These are phyloP conservation scores for Chaetomium tenue DNA, from an alignment of 495 filamentous ascomycete genomes.

Conservation along the genomic window DNA sequence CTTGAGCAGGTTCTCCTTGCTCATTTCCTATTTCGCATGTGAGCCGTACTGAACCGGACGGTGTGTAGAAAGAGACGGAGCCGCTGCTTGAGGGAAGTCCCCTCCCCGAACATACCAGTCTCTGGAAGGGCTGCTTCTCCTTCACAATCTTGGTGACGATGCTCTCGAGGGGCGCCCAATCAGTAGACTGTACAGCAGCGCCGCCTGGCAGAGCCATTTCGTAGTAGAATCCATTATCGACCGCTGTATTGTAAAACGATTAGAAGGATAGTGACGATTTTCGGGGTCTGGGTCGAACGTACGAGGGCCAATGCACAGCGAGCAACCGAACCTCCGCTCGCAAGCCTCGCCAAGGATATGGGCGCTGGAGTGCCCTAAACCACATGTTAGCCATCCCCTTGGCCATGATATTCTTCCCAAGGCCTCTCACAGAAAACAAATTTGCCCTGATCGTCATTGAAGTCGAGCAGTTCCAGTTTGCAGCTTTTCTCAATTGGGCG, in stretches of 20 bases:
- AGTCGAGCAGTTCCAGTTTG: conserved; percentile 75
- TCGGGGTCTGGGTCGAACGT: conserved; percentile 30
- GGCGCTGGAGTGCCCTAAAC: conserved; percentile 83
- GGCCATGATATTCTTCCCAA: neutral
- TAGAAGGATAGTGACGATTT: neutral
- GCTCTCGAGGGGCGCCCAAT: conserved; percentile 78
- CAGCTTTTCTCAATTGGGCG: conserved; percentile 81
- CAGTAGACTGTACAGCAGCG: conserved; percentile 66
- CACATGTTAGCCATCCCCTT: conserved; percentile 27
- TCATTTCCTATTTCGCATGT: conserved; percentile 51
- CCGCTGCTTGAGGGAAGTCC: neutral
- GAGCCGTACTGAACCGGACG: neutral
- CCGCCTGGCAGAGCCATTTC: conserved; percentile 85
- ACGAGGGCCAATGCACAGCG: conserved; percentile 89
- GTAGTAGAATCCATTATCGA: conserved; percentile 95
- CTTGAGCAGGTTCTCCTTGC: conserved; percentile 84
- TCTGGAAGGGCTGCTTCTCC: conserved; percentile 94
- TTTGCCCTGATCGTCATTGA: conserved; percentile 78
- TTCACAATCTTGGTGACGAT: conserved; percentile 77
- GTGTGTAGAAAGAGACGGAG: neutral
- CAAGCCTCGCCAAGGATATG: conserved; percentile 92
- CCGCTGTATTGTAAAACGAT: conserved; percentile 17
- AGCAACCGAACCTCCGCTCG: conserved; percentile 84
- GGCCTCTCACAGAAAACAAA: conserved; percentile 36
- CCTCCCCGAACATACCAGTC: conserved; percentile 49